Conservation (phyloP, 208 protist genomes). For the Leishmania lainsoni region DNA sequence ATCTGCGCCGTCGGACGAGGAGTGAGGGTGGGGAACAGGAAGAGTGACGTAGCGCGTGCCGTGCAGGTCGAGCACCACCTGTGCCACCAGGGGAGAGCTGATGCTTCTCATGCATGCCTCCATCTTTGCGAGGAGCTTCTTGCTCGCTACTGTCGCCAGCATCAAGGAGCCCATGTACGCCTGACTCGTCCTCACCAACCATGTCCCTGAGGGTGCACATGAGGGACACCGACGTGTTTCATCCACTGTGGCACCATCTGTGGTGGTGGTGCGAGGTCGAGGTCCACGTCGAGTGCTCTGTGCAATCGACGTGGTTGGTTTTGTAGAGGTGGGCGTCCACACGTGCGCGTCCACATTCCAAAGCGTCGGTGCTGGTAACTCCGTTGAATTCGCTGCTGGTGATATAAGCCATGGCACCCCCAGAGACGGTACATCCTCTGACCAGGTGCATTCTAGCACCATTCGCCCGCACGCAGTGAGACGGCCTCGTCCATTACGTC, state of each 20-base stretch:
- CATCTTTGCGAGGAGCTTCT: conserved; percentile 12
- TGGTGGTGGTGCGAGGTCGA: not conserved
- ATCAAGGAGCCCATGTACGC: conserved; percentile 35
- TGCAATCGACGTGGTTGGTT: not conserved
- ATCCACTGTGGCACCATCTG: not conserved
- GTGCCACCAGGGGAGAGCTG: not conserved
- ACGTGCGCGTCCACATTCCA: conserved; percentile 22
- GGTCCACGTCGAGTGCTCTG: not conserved
- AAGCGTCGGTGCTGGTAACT: conserved; percentile 13
- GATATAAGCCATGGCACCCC: conserved; percentile 1
- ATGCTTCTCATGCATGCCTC: conserved; percentile 1
- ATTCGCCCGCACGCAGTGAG: conserved; percentile 54
- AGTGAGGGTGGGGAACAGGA: not conserved
- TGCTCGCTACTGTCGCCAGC: conserved; percentile 11
- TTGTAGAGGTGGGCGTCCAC: not conserved
- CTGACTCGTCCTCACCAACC: conserved; percentile 10
- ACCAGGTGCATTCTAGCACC: conserved; percentile 56
- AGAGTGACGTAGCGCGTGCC: conserved; percentile 21
- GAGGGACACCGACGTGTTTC: not conserved
- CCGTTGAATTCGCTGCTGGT: not conserved
- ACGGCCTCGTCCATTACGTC: conserved; percentile 44
- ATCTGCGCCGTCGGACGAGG: not conserved
- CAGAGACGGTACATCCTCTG: conserved; percentile 46
- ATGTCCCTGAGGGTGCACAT: not conserved
- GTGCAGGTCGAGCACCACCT: conserved; percentile 3